Percentiles rank a stretch among this genome's conserved stretches.
Conservation (phyloP, 139 green algal genomes). For the Diplosphaera chodatii region DNA sequence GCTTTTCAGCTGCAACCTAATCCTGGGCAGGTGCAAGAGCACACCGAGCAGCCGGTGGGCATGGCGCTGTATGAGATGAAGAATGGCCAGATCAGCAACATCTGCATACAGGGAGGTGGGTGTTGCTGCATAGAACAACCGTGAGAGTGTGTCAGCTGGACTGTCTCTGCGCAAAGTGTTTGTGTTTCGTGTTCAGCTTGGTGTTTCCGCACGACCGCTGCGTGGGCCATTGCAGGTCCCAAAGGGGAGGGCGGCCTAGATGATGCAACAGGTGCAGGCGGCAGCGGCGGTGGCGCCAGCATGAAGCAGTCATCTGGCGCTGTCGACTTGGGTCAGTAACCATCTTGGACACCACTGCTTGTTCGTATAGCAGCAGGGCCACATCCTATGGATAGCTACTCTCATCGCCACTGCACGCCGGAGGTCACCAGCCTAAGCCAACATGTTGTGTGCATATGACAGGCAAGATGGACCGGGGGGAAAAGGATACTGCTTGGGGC, state of each 20-base stretch:
- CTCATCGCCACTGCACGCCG: no score
- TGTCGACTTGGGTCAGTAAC: slow-evolving; percentile 39
- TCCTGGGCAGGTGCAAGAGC: slow-evolving; percentile 29
- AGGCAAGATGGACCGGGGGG: slow-evolving; percentile 18
- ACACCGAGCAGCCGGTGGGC: slow-evolving; percentile 51
- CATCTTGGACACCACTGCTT: no score
- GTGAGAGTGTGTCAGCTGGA: no score
- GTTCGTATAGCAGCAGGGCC: no score
- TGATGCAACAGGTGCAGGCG: slow-evolving; percentile 65
- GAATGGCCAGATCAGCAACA: slow-evolving; percentile 48
- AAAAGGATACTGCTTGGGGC: slow-evolving; percentile 30
- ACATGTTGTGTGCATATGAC: not conserved
- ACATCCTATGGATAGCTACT: no score
- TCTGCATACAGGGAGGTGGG: slow-evolving; percentile 48
- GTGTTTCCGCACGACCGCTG: no score
- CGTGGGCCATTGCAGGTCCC: no score
- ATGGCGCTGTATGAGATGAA: slow-evolving; percentile 67
- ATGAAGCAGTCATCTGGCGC: slow-evolving; percentile 42
- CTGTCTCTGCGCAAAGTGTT: no score
- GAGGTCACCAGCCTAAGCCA: no score
- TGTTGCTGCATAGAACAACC: no score
- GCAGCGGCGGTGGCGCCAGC: slow-evolving; percentile 37
- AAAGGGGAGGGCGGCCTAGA: slow-evolving; percentile 71
- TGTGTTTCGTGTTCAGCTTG: no score
- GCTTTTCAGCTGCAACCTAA: no score